These are phyloP conservation scores for Oryza coarctata DNA, from an alignment of 176 grass and related monocot species.

Conservation along the genomic window DNA sequence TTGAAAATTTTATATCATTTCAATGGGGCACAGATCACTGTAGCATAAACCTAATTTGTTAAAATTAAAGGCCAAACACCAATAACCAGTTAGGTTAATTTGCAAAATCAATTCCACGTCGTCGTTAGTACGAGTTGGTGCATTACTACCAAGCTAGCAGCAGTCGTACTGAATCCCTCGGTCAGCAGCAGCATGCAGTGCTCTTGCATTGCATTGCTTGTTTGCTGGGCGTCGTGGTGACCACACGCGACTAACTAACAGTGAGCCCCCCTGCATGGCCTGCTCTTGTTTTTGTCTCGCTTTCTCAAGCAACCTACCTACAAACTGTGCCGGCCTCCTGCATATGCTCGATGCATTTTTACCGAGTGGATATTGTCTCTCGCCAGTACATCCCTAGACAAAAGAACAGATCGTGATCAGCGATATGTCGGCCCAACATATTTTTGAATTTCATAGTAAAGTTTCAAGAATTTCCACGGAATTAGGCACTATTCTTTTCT, in stretches of 20 bases:
- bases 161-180: background rate
- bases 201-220: background rate
- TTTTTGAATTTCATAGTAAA: too few relatives aligned
- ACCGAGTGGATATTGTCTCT: background rate
- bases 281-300: background rate
- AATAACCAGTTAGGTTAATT: too few relatives aligned
- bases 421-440: too few relatives aligned
- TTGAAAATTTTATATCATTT: too few relatives aligned
- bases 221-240: background rate
- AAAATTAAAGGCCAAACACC: too few relatives aligned
- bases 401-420: background rate
- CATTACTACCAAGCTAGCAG: too few relatives aligned
- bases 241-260: background rate
- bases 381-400: background rate
- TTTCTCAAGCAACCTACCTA: background rate
- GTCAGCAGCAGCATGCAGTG: background rate
- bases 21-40: too few relatives aligned
- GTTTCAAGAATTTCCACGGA: too few relatives aligned
- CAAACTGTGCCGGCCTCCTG: background rate
- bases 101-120: too few relatives aligned
- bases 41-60: too few relatives aligned
- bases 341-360: background rate
- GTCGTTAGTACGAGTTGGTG: too few relatives aligned
- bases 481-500: too few relatives aligned
- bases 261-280: background rate